Conservation (phyloP, 2,329 filamentous ascomycete species). For the Fusarium chuoi region DNA sequence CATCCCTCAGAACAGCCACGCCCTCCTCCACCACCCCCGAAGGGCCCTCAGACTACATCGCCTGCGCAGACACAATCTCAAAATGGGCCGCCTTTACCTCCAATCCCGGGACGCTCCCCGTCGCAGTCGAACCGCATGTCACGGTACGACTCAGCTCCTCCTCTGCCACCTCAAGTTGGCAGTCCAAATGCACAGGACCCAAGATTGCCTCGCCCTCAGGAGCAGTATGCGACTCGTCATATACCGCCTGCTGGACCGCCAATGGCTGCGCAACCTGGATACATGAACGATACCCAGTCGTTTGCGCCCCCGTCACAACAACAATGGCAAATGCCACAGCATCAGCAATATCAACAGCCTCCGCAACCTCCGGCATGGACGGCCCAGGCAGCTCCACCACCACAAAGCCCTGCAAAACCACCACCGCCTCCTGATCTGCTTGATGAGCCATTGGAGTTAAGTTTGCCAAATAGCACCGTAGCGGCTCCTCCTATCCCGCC, state of each 20-base stretch:
- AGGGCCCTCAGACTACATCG: conserved; percentile 55
- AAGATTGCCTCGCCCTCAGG: conserved; percentile 21
- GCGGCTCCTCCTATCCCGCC: conserved; percentile 88
- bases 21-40: conserved; percentile 66
- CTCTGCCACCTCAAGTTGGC: conserved; percentile 52
- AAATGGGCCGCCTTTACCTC: conserved; percentile 46
- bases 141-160: conserved; percentile 61
- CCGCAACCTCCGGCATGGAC: conserved; percentile 42
- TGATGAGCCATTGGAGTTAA: conserved; percentile 65
- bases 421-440: conserved; percentile 62
- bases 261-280: conserved; percentile 25
- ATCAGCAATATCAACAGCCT: conserved; percentile 34
- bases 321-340: conserved; percentile 40
- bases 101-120: conserved; percentile 29
- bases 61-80: conserved; percentile 38
- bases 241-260: conserved; percentile 21
- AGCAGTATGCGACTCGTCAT: conserved; percentile 35
- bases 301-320: conserved; percentile 29
- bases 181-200: conserved; percentile 22
- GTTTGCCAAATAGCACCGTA: conserved; percentile 61
- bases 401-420: conserved; percentile 36
- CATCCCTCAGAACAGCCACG: conserved; percentile 48
- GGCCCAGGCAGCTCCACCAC: conserved; percentile 35
- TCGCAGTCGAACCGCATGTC: conserved; percentile 44
- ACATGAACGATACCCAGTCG: conserved; percentile 31